Base-by-base conservation (phyloP, 768 basidiomycete species). In the Mycena belliarum region DNA sequence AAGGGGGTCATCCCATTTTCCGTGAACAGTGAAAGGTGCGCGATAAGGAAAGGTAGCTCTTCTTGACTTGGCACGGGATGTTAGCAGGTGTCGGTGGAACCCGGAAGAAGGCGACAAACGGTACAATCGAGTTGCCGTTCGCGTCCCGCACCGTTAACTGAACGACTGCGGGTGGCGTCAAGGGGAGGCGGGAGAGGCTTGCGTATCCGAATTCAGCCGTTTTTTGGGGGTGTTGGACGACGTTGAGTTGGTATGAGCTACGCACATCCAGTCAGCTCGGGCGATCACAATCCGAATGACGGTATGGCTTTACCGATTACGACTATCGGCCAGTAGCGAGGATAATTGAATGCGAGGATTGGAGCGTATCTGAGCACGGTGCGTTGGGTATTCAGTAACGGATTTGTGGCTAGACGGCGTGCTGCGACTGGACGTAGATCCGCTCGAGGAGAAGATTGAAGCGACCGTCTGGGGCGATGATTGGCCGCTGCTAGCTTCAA, bases 31-130 rank as follows among this genome's bases (percentile, higher is more conserved):
- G 91, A 88, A 49, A 95, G 75, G 66, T 93, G 88, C 28, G 92
- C 90, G 61, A 95, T 80, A 42, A 97, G 80, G 72, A 95, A 97
- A 6, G 92, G 92, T 41, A 95, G 77, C 66, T 95, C 94, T 63
- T 83, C 79, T 71, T 93, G 89, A 43, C 94, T 95, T 68, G 62
- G 55, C 67, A 69, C 66, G 65, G 55, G 4, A 53, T 28, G 37
- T 53, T 15, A 53, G 45, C 6, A 14, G 24, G 16, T 23, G 37
- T 40, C 54, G 18, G 52, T 15, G 35, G 10, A 44, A 65, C 58
- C 51, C 38, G 57, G 21, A 23, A 35, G 33, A 15, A 35, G 44
- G 20, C 62, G 51, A 85, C 93, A 73, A 77, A 95, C 94, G 91
- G 90, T 62, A 88, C 80, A 54, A 91, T 79, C 40, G 78, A 78